Percentiles rank a stretch among this genome's conserved stretches.
These are phyloP conservation scores for Penicillium robsamsonii DNA, from an alignment of 495 filamentous ascomycete genomes.

Conservation along the genomic window DNA sequence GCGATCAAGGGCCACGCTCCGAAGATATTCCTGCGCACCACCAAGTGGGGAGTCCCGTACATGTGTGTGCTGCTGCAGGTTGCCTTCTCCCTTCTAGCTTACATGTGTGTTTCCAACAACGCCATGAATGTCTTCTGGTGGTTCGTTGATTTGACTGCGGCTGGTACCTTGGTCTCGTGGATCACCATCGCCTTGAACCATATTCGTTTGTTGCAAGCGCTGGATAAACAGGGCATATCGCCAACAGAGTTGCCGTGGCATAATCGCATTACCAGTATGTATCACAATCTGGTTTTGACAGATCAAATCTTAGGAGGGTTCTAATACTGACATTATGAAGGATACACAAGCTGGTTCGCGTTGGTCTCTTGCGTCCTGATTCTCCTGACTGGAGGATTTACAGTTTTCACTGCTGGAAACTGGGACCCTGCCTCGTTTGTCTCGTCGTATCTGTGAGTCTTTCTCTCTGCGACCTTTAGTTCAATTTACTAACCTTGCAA, in stretches of 20 bases:
- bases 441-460: conserved; percentile 38
- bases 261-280: conserved; percentile 33
- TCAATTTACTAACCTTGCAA: background rate
- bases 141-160: conserved; percentile 56
- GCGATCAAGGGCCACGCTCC: conserved; percentile 47
- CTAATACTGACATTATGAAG: conserved; percentile 31
- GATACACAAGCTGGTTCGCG: conserved; percentile 50
- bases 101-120: conserved; percentile 55
- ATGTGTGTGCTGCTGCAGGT: conserved; percentile 53
- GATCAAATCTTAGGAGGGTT: background rate
- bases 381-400: conserved; percentile 58
- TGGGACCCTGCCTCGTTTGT: conserved; percentile 36
- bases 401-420: conserved; percentile 51
- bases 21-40: conserved; percentile 52
- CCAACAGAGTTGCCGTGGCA: conserved; percentile 51
- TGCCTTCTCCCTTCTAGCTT: conserved; percentile 55
- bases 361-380: conserved; percentile 52
- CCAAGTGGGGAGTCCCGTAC: conserved; percentile 60
- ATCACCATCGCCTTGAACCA: conserved; percentile 54
- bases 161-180: conserved; percentile 57
- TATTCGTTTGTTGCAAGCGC: conserved; percentile 55
- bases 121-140: conserved; percentile 61
- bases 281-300: background rate
- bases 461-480: background rate
- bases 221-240: conserved; percentile 47